A percentile compares a stretch with the other conserved stretches of the same genome.
Conservation (phyloP, 108 stramenopile species). For the Parietichytrium sp. region DNA sequence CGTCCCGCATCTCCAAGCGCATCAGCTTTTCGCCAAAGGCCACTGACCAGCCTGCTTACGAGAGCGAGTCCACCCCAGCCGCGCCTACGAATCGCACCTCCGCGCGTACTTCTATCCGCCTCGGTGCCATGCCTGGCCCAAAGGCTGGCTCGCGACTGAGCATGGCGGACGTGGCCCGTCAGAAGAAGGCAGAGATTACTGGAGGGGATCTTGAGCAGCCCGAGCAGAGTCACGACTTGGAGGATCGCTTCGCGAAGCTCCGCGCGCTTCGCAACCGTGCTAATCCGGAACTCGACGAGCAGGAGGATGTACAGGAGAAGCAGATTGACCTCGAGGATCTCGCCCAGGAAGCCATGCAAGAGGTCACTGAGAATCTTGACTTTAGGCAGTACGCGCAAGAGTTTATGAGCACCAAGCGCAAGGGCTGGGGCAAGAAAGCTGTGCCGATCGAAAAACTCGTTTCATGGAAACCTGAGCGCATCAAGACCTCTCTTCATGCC, state of each 20-base stretch:
- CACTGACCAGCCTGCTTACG: neutral
- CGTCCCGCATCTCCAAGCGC: neutral
- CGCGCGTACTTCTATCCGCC: conserved; percentile 29
- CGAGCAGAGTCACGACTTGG: neutral
- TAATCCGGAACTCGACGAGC: neutral
- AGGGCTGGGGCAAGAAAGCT: conserved; percentile 49
- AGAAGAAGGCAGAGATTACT: neutral
- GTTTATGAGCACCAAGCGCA: conserved; percentile 47
- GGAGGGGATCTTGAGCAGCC: neutral
- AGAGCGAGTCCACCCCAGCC: neutral
- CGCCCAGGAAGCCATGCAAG: neutral
- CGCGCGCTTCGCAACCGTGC: conserved; percentile 10
- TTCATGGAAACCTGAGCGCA: conserved; percentile 47
- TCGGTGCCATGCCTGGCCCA: neutral
- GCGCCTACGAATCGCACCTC: conserved; percentile 29
- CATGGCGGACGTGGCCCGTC: conserved; percentile 32
- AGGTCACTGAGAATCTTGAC: conserved; percentile 16
- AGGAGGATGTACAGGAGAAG: neutral
- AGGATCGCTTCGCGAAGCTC: neutral
- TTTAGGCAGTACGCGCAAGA: conserved; percentile 45
- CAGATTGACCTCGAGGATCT: conserved; percentile 15
- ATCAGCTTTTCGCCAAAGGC: neutral
- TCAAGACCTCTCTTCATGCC: conserved; percentile 44
- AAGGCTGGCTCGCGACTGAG: conserved; percentile 9
- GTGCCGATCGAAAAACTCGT: conserved; percentile 42